Percentiles rank a stretch among this genome's conserved stretches.
Conservation (phyloP, 176 grass and related monocot species). For the Otatea glauca region DNA sequence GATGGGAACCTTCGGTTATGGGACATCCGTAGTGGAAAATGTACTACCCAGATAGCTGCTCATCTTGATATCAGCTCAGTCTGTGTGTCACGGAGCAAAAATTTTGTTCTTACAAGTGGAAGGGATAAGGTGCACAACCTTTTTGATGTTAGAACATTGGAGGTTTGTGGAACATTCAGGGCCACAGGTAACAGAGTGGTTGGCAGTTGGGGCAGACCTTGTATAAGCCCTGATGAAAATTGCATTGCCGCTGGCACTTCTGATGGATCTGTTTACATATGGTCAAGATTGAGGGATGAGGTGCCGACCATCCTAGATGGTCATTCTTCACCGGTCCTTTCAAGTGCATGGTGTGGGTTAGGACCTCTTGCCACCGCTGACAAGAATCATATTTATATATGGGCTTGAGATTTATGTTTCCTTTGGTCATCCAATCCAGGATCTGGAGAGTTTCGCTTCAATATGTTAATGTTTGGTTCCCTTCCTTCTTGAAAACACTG, state of each 20-base stretch:
- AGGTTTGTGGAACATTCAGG: constrained; percentile 81
- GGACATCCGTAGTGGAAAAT: constrained; percentile 75
- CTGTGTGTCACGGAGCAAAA: constrained; percentile 71
- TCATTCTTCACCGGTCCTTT: constrained; percentile 63
- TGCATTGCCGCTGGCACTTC: constrained; percentile 71
- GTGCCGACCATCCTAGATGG: constrained; percentile 67
- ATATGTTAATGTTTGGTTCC: constrained; percentile 11
- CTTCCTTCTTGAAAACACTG: constrained; percentile 1
- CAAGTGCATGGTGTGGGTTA: constrained; percentile 78
- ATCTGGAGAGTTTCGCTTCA: constrained; percentile 17
- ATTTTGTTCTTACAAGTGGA: constrained; percentile 87
- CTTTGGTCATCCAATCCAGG: constrained; percentile 16
- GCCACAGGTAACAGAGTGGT: constrained; percentile 58
- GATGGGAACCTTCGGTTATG: constrained; percentile 83
- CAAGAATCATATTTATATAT: constrained; percentile 90
- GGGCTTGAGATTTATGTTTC: constrained; percentile 56
- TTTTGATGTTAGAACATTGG: constrained; percentile 88
- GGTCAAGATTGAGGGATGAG: constrained; percentile 65
- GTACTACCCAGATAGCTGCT: constrained; percentile 65
- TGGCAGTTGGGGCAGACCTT: constrained; percentile 71
- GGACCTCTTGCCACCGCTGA: constrained; percentile 77
- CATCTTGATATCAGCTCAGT: constrained; percentile 83
- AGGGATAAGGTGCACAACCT: constrained; percentile 85
- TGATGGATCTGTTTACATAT: constrained; percentile 85
- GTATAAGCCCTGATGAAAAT: constrained; percentile 87